Evolutionary conservation across 768 basidiomycete species (phyloP).

Genomic region (Roridomyces roridus): DNA sequence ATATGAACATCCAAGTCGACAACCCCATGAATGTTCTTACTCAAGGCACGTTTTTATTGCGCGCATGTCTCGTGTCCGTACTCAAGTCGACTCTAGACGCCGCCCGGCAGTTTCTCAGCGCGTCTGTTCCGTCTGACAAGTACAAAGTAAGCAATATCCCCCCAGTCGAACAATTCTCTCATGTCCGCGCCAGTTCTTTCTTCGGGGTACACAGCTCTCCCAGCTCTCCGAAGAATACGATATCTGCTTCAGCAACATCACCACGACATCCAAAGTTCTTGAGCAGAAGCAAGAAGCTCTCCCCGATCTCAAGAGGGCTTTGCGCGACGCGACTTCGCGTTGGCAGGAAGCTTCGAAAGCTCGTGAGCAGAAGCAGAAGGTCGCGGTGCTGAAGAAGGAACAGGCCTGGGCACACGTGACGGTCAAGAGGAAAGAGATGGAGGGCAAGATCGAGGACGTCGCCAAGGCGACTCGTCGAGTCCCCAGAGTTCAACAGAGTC

Average conservation of each 20-base stretch:
- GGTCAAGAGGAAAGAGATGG: slow-evolving; percentile 67
- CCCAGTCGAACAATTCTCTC: background rate
- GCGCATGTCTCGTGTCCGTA: background rate
- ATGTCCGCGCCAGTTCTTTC: slow-evolving; percentile 74
- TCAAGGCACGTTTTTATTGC: slow-evolving; percentile 56
- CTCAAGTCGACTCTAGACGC: slow-evolving; percentile 49
- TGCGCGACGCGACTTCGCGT: slow-evolving; percentile 61
- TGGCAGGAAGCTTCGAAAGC: slow-evolving; percentile 80
- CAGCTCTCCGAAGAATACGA: slow-evolving; percentile 91
- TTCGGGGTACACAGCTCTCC: slow-evolving; percentile 89
- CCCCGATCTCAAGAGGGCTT: slow-evolving; percentile 71
- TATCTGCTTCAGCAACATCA: slow-evolving; percentile 73
- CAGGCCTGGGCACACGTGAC: slow-evolving; percentile 88
- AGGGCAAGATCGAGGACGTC: slow-evolving; percentile 40
- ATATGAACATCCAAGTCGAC: slow-evolving; percentile 97
- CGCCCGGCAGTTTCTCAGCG: slow-evolving; percentile 84
- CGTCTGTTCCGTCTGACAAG: slow-evolving; percentile 81
- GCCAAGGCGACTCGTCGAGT: slow-evolving; percentile 41
- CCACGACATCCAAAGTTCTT: slow-evolving; percentile 68
- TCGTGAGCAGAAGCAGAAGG: slow-evolving; percentile 69
- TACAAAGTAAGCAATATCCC: slow-evolving; percentile 68
- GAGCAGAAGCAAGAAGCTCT: slow-evolving; percentile 76
- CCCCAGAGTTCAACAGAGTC: slow-evolving; percentile 43
- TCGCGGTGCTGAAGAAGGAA: slow-evolving; percentile 76
- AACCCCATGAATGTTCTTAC: slow-evolving; percentile 96